Evolutionary conservation across 2,329 filamentous ascomycete species (phyloP).

Genomic region (Sporothrix sp.): DNA sequence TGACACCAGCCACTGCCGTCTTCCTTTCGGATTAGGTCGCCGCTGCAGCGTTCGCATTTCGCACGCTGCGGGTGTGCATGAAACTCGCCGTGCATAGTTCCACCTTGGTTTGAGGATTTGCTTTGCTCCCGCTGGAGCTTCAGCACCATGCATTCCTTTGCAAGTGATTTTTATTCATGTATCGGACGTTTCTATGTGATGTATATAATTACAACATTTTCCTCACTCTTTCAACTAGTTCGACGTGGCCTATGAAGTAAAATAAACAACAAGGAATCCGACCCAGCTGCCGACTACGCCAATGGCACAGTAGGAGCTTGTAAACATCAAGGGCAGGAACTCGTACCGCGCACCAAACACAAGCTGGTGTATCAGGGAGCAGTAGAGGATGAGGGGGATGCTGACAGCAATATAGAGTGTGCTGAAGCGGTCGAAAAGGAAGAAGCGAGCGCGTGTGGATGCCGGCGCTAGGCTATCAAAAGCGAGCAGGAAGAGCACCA

Average conservation of each 20-base stretch:
- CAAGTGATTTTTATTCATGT: too few relatives aligned
- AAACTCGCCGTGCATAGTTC: too few relatives aligned
- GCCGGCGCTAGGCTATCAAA: slow-evolving; percentile 86
- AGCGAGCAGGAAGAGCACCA: slow-evolving; percentile 71
- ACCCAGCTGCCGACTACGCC: slow-evolving; percentile 96
- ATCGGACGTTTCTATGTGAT: not conserved
- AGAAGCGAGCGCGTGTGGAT: slow-evolving; percentile 68
- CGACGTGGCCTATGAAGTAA: slow-evolving; percentile 40
- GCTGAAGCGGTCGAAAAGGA: slow-evolving; percentile 83
- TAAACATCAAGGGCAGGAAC: slow-evolving; percentile 95
- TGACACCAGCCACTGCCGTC: not conserved
- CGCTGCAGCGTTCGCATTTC: not conserved
- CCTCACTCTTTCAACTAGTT: too few relatives aligned
- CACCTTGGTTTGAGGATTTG: too few relatives aligned
- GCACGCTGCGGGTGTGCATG: not conserved
- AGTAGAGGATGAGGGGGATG: slow-evolving; percentile 82
- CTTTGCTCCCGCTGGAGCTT: too few relatives aligned
- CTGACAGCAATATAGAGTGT: slow-evolving; percentile 82
- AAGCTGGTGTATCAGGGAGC: slow-evolving; percentile 72
- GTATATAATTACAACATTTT: not conserved
- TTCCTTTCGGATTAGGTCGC: too few relatives aligned
- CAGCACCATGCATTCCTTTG: too few relatives aligned
- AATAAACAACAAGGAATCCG: slow-evolving; percentile 88
- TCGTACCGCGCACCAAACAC: slow-evolving; percentile 75
- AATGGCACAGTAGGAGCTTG: slow-evolving; percentile 83